Evolutionary conservation across 768 basidiomycete genomes (phyloP).

Genomic region (Boletales sp.): DNA sequence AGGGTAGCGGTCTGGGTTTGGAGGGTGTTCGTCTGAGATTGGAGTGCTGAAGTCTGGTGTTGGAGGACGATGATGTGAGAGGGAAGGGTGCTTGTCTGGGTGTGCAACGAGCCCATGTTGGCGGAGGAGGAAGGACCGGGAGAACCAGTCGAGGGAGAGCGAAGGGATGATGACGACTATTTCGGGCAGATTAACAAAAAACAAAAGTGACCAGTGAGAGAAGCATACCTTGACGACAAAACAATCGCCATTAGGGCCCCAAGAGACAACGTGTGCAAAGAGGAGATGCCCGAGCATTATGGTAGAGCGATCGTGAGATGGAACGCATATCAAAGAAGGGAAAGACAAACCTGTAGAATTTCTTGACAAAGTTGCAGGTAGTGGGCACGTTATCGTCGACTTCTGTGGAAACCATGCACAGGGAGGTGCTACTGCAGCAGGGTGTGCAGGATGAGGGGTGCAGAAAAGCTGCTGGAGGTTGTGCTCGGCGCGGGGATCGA

Average conservation of each 20-base stretch:
- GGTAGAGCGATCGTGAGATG: conserved; percentile 6
- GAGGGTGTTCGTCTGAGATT: no score
- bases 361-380: conserved; percentile 94
- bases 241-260: conserved; percentile 81
- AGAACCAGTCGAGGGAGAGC: conserved; percentile 23
- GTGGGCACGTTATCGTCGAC: conserved; percentile 75
- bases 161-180: conserved; percentile 25
- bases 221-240: conserved; percentile 78
- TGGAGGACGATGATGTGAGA: conserved; percentile 31
- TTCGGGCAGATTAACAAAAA: neutral
- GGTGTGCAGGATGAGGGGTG: conserved; percentile 58
- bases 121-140: conserved; percentile 21
- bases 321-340: neutral
- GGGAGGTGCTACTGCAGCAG: conserved; percentile 67
- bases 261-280: conserved; percentile 71
- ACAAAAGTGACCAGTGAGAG: neutral
- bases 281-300: conserved; percentile 87
- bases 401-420: conserved; percentile 50
- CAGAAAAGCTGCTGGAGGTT: conserved; percentile 43
- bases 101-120: conserved; percentile 27
- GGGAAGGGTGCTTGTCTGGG: conserved; percentile 24
- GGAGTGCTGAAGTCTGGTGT: conserved; percentile 24
- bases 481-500: conserved; percentile 46
- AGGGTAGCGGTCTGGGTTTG: no score
- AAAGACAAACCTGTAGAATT: conserved; percentile 75